Conservation (phyloP, 768 basidiomycete genomes). For the Lactifluus pinguis region DNA sequence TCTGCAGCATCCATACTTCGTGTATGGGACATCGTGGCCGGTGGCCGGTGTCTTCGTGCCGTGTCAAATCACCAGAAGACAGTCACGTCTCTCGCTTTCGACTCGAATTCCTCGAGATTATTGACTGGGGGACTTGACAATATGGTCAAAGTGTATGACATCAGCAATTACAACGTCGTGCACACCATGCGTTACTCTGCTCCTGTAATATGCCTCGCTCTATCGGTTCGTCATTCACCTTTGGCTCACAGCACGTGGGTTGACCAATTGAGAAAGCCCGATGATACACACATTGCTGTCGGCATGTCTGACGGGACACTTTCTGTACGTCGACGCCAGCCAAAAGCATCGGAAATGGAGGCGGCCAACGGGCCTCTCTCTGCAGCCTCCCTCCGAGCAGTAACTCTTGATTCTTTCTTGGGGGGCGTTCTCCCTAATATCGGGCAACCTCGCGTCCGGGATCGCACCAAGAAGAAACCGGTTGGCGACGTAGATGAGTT, state of each 20-base stretch:
- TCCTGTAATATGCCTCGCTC: conserved; percentile 78
- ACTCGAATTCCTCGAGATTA: conserved; percentile 64
- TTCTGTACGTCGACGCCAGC: conserved; percentile 87
- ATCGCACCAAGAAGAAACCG: conserved; percentile 40
- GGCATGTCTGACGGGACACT: conserved; percentile 98
- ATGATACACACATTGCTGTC: conserved; percentile 91
- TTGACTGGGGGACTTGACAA: conserved; percentile 91
- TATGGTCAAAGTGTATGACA: conserved; percentile 98
- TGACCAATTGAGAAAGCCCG: conserved; percentile 49
- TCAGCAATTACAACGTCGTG: conserved; percentile 86
- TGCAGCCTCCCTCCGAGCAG: conserved; percentile 37
- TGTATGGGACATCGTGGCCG: conserved; percentile 91
- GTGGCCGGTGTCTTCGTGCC: conserved; percentile 81
- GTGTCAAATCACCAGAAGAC: conserved; percentile 98
- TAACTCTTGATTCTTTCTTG: conserved; percentile 61
- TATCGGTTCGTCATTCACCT: conserved; percentile 57
- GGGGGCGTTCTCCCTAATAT: conserved; percentile 44
- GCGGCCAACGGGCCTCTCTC: conserved; percentile 28
- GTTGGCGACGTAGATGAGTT: conserved; percentile 65
- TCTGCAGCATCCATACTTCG: conserved; percentile 88
- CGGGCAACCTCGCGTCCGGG: conserved; percentile 45
- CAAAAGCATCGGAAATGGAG: conserved; percentile 53
- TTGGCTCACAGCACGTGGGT: neutral
- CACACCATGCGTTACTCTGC: conserved; percentile 99
- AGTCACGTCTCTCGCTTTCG: conserved; percentile 80